These are phyloP conservation scores for Claviceps sp. DNA, from an alignment of 2,329 filamentous ascomycete species.

Conservation along the genomic window DNA sequence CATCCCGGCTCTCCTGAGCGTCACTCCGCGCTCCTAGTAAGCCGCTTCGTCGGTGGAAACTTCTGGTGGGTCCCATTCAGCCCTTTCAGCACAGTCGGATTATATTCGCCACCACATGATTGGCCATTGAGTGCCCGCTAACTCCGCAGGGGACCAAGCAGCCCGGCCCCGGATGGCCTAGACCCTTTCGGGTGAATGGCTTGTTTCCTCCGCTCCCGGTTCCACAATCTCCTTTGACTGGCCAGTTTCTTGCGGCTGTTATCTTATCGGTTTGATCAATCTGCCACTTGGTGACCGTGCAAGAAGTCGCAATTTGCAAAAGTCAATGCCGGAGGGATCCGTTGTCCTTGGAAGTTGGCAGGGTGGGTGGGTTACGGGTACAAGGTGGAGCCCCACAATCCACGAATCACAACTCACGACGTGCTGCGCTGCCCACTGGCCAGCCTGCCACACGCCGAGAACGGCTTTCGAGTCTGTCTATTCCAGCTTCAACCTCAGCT, in stretches of 20 bases:
- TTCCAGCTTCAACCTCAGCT: not conserved
- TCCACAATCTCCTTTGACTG: slow-evolving; percentile 6
- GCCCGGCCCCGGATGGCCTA: slow-evolving; percentile 12
- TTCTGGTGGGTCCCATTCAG: not conserved
- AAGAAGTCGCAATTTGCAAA: too few relatives aligned
- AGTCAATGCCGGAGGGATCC: too few relatives aligned
- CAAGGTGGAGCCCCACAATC: not conserved
- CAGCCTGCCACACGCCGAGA: too few relatives aligned
- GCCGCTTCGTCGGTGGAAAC: not conserved
- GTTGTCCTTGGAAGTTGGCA: too few relatives aligned
- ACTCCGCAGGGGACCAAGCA: slow-evolving; percentile 7
- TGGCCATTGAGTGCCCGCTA: not conserved
- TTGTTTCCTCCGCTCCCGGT: not conserved
- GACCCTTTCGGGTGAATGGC: slow-evolving; percentile 4
- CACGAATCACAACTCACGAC: not conserved
- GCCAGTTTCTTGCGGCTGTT: not conserved
- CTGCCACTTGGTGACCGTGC: not conserved
- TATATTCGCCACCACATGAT: slow-evolving; percentile 9
- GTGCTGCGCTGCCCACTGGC: too few relatives aligned
- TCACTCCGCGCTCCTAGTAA: not conserved
- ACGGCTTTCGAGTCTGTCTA: not conserved
- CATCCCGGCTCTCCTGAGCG: slow-evolving; percentile 5
- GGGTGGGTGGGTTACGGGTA: too few relatives aligned
- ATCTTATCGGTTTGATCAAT: slow-evolving; percentile 8
- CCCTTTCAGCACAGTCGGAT: slow-evolving; percentile 6